A percentile compares a stretch with the other conserved stretches of the same genome.
phyloP scores from a whole-genome alignment of 305 asterid species.

The Ilex paraguariensis region DNA sequence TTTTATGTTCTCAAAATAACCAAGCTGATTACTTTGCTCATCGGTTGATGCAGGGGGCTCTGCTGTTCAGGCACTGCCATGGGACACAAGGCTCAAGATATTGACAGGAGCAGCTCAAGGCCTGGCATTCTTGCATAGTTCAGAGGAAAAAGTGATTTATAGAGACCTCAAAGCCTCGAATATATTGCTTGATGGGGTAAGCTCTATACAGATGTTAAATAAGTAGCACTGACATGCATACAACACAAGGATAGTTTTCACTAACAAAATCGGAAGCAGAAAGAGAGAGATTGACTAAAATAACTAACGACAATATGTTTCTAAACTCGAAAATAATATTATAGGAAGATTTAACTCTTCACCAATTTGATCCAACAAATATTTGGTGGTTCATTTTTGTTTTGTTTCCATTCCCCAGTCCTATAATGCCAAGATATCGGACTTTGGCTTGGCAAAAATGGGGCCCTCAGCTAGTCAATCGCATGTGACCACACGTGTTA shows the following conservation, averaged over 20 bases:
- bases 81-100: slow-evolving; percentile 5
- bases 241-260: neutral
- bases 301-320: neutral
- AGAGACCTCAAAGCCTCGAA: slow-evolving; percentile 7
- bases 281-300: too few relatives aligned
- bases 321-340: neutral
- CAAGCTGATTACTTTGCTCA: too few relatives aligned
- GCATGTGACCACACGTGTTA: slow-evolving; percentile 61
- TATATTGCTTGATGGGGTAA: slow-evolving; percentile 9
- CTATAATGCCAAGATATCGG: slow-evolving; percentile 69
- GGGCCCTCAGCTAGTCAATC: slow-evolving; percentile 74
- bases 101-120: slow-evolving; percentile 5
- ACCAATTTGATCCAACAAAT: neutral
- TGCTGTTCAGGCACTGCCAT: slow-evolving; percentile 4
- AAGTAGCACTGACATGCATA: neutral
- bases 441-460: slow-evolving; percentile 66
- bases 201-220: neutral
- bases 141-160: slow-evolving; percentile 3
- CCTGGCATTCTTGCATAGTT: slow-evolving; percentile 1
- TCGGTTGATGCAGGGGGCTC: neutral
- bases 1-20: too few relatives aligned
- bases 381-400: neutral
- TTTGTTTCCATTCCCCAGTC: slow-evolving; percentile 32
- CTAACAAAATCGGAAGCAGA: too few relatives aligned
- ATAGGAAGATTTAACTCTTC: neutral